phyloP scores from a whole-genome alignment of 805 yeast genomes.

The Sugiyamaella valdiviana region DNA sequence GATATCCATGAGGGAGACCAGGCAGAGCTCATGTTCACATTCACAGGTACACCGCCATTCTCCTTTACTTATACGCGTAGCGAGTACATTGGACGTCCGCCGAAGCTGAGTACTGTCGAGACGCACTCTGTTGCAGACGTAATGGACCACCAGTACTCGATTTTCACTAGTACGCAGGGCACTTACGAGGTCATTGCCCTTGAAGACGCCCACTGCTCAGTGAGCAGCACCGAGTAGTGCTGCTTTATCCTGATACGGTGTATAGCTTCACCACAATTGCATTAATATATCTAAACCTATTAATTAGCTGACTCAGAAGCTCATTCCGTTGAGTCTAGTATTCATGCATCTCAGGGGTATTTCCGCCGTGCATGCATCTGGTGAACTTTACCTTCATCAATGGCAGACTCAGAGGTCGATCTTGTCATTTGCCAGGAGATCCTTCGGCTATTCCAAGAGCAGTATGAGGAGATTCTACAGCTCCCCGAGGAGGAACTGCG shows the following conservation, averaged over 20 bases:
- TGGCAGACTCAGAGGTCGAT: neutral
- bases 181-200: constrained; percentile 88
- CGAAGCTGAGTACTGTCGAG: constrained; percentile 48
- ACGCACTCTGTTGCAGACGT: constrained; percentile 53
- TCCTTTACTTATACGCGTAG: constrained; percentile 76
- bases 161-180: constrained; percentile 81
- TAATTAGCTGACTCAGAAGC: no score
- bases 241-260: neutral
- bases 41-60: constrained; percentile 89
- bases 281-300: neutral
- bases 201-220: constrained; percentile 71
- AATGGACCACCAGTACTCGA: constrained; percentile 58
- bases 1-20: constrained; percentile 94
- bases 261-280: neutral
- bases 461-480: constrained; percentile 23
- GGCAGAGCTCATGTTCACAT: constrained; percentile 75
- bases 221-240: constrained; percentile 2
- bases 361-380: neutral
- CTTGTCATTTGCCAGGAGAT: constrained; percentile 15
- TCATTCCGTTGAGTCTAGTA: no score
- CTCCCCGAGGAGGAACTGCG: constrained; percentile 26
- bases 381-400: constrained; percentile 4
- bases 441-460: constrained; percentile 25
- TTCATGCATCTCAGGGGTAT: neutral
- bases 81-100: constrained; percentile 36